phyloP scores from a whole-genome alignment of 2,329 filamentous ascomycete genomes.

The Apiospora kogelbergensis region DNA sequence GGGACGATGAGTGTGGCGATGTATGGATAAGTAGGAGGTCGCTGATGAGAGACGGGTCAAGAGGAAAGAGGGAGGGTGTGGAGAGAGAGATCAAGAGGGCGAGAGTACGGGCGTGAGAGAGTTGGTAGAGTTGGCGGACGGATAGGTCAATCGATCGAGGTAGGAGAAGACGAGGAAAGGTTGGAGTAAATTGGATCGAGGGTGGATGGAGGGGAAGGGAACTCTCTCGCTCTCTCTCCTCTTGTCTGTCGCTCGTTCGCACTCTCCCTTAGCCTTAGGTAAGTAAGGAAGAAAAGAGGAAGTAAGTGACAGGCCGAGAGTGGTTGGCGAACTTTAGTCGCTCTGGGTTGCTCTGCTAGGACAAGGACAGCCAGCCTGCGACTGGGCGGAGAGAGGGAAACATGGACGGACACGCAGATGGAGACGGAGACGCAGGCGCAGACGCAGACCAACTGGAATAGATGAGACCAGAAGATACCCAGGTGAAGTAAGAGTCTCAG shows the following conservation, averaged over 20 bases:
- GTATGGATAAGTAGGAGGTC: not conserved
- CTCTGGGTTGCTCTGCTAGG: not conserved
- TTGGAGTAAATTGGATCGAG: not conserved
- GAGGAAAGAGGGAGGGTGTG: not conserved
- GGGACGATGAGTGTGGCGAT: not conserved
- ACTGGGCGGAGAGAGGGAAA: not conserved
- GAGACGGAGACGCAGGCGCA: no score
- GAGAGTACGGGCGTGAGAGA: not conserved
- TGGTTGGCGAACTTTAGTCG: constrained; percentile 6
- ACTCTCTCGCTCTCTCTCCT: not conserved
- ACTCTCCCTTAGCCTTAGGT: constrained; percentile 12
- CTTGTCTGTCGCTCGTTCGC: not conserved
- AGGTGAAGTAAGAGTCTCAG: constrained; percentile 12
- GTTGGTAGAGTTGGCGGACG: not conserved
- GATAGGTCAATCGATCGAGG: not conserved
- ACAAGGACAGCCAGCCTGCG: not conserved
- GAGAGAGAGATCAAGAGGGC: constrained; percentile 11
- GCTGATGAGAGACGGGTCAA: constrained; percentile 4
- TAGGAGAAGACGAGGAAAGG: constrained; percentile 10
- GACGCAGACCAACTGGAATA: constrained; percentile 1
- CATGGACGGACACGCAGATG: constrained; percentile 6
- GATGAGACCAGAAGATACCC: constrained; percentile 2
- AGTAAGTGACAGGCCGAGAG: not conserved
- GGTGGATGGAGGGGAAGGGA: constrained; percentile 1
- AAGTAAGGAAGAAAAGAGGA: constrained; percentile 12